Percentiles rank a stretch among this genome's conserved stretches.
Evolutionary conservation across 192 early-diverging fungal species (phyloP).

Genomic region (Rhizophagus prolifer): DNA sequence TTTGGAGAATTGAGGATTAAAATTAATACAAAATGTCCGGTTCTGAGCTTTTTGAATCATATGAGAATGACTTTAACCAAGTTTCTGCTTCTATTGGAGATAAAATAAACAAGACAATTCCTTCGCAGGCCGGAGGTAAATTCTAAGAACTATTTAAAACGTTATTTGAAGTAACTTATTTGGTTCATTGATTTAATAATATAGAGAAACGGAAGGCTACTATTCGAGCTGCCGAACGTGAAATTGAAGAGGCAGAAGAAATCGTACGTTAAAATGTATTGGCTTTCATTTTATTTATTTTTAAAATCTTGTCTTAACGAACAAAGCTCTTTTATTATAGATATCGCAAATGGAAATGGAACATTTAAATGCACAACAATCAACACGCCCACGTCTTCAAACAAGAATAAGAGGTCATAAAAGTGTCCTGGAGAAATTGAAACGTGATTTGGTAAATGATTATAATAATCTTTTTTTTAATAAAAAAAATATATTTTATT

Average conservation of each 20-base stretch:
- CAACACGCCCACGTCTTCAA: slow-evolving; percentile 63
- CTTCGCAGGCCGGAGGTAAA: slow-evolving; percentile 18
- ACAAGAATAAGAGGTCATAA: slow-evolving; percentile 72
- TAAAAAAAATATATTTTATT: not conserved
- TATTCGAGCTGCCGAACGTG: slow-evolving; percentile 74
- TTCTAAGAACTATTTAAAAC: not conserved
- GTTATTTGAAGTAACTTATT: not conserved
- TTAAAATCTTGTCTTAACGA: not conserved
- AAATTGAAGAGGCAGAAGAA: slow-evolving; percentile 88
- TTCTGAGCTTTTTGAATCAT: slow-evolving; percentile 82
- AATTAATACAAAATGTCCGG: slow-evolving; percentile 29
- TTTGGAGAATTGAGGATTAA: too few relatives aligned
- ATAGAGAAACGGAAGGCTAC: slow-evolving; percentile 75
- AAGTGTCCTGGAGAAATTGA: slow-evolving; percentile 75
- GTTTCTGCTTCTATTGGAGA: slow-evolving; percentile 58
- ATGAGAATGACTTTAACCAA: slow-evolving; percentile 79
- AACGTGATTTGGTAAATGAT: slow-evolving; percentile 68
- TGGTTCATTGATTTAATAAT: not conserved
- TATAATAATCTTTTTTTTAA: not conserved
- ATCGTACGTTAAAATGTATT: slow-evolving; percentile 58
- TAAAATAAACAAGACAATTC: slow-evolving; percentile 47
- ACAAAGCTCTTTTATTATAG: slow-evolving; percentile 37
- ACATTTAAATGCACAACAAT: slow-evolving; percentile 67
- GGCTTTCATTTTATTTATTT: not conserved
- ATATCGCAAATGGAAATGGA: slow-evolving; percentile 94